Conservation (phyloP, 148 eudicot genomes). For the Selenicereus undatus region DNA sequence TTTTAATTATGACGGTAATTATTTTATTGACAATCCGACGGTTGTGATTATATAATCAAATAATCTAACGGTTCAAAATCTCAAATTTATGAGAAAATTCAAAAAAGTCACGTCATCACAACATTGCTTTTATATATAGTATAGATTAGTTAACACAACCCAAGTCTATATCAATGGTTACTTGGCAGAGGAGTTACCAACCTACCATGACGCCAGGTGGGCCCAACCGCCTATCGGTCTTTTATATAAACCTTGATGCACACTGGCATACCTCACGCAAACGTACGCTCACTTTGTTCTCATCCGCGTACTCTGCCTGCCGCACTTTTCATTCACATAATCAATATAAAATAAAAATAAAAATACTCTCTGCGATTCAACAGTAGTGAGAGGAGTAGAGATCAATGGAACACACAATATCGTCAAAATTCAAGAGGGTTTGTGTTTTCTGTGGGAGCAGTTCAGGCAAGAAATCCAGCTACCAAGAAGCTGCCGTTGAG, state of each 20-base stretch:
- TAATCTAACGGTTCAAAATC: too few relatives aligned
- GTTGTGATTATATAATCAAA: too few relatives aligned
- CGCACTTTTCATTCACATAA: not conserved
- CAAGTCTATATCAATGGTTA: too few relatives aligned
- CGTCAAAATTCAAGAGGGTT: slow-evolving; percentile 34
- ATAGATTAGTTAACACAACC: too few relatives aligned
- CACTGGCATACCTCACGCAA: not conserved
- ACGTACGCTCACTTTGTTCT: not conserved
- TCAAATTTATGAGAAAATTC: too few relatives aligned
- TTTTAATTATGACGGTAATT: too few relatives aligned
- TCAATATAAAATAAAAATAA: too few relatives aligned
- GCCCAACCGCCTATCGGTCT: not conserved
- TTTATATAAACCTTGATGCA: not conserved
- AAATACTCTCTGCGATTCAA: too few relatives aligned
- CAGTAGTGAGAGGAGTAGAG: not conserved
- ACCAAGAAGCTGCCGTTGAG: slow-evolving; percentile 39
- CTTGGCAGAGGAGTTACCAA: not conserved
- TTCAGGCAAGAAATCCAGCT: slow-evolving; percentile 34
- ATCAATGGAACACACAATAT: slow-evolving; percentile 36
- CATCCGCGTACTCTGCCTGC: not conserved
- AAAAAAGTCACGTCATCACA: too few relatives aligned
- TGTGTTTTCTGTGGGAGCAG: slow-evolving; percentile 39
- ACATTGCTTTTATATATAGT: too few relatives aligned
- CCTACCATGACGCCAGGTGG: not conserved
- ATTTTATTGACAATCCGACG: too few relatives aligned